Evolutionary conservation across 768 basidiomycete species (phyloP).

Genomic region (Leccinum rimulosum): DNA sequence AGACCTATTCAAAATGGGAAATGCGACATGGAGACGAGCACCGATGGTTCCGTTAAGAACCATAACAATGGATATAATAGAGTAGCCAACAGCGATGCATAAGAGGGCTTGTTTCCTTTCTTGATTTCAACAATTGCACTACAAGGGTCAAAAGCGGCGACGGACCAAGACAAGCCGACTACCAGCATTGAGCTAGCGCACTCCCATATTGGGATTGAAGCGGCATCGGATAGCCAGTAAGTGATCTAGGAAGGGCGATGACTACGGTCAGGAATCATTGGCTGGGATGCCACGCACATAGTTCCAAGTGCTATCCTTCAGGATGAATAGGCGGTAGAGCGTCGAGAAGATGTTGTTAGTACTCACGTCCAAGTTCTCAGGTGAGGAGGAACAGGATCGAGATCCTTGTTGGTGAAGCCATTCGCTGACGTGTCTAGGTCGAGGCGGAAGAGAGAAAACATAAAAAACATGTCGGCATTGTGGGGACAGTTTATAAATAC

Average conservation of each 20-base stretch:
- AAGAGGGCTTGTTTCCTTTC: slow-evolving; percentile 64
- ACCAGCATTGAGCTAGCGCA: slow-evolving; percentile 75
- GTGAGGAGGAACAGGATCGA: slow-evolving; percentile 68
- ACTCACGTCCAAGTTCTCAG: slow-evolving; percentile 59
- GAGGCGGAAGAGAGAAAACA: too few relatives aligned
- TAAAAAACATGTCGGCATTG: not conserved
- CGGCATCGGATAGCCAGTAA: slow-evolving; percentile 30
- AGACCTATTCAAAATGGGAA: slow-evolving; percentile 74
- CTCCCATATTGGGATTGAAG: slow-evolving; percentile 25
- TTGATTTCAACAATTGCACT: not conserved
- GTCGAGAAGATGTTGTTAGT: not conserved
- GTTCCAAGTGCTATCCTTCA: slow-evolving; percentile 46
- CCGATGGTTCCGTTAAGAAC: slow-evolving; percentile 79
- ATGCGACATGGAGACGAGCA: slow-evolving; percentile 75
- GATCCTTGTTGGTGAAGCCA: slow-evolving; percentile 71
- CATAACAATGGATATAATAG: slow-evolving; percentile 71
- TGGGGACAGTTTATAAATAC: not conserved
- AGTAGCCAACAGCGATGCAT: slow-evolving; percentile 69
- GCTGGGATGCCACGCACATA: slow-evolving; percentile 59
- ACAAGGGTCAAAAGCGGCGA: not conserved
- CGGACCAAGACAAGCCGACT: slow-evolving; percentile 68
- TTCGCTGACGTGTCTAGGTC: slow-evolving; percentile 36
- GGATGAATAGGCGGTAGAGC: not conserved
- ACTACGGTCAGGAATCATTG: slow-evolving; percentile 26
- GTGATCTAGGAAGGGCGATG: slow-evolving; percentile 12